Evolutionary conservation across 169 alveolate genomes (phyloP).

Genomic region (Plasmodium relictum): DNA sequence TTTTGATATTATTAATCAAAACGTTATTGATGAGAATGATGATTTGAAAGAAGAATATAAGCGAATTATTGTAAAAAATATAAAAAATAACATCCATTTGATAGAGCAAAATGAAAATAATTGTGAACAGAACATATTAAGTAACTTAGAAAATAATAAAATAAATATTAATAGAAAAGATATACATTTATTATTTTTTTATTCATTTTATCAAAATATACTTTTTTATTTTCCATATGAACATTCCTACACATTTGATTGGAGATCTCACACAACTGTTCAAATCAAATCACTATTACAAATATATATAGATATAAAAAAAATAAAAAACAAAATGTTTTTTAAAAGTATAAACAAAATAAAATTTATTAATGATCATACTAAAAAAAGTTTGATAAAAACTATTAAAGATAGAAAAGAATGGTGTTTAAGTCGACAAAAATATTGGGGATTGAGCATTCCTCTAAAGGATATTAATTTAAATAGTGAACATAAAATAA

Average conservation of each 20-base stretch:
- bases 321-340: slow-evolving; percentile 40
- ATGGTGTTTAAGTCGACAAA: slow-evolving; percentile 91
- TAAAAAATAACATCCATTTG: neutral
- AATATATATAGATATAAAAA: slow-evolving; percentile 69
- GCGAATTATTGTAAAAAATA: neutral
- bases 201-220: slow-evolving; percentile 50
- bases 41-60: slow-evolving; percentile 61
- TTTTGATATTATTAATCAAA: slow-evolving; percentile 30
- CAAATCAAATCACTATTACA: slow-evolving; percentile 68
- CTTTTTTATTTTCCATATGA: slow-evolving; percentile 71
- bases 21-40: slow-evolving; percentile 67
- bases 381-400: slow-evolving; percentile 76
- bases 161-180: slow-evolving; percentile 49
- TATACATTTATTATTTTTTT: slow-evolving; percentile 45
- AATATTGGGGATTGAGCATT: slow-evolving; percentile 89
- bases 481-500: slow-evolving; percentile 8
- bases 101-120: slow-evolving; percentile 9
- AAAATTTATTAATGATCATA: slow-evolving; percentile 74
- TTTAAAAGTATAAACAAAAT: slow-evolving; percentile 65
- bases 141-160: neutral
- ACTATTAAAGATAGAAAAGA: slow-evolving; percentile 79
- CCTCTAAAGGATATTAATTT: slow-evolving; percentile 50
- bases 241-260: slow-evolving; percentile 65
- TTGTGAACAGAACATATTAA: neutral
- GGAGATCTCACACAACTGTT: slow-evolving; percentile 71